Evolutionary conservation across 2,329 filamentous ascomycete genomes (phyloP).

Genomic region (Colletotrichum acutatum): DNA sequence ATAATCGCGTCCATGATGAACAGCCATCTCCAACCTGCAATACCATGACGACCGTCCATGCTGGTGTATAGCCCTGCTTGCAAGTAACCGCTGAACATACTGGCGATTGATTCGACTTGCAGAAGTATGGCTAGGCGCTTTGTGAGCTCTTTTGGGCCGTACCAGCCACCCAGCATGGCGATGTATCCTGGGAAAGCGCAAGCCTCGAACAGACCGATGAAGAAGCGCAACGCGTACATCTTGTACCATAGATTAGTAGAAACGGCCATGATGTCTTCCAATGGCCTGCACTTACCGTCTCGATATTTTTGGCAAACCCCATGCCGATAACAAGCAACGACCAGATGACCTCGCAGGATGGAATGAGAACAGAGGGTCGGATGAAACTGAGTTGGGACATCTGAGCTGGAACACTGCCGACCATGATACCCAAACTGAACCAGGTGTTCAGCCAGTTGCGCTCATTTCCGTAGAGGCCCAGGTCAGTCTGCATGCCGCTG

Average conservation of each 20-base stretch:
- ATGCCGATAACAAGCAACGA: slow-evolving; percentile 22
- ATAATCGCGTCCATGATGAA: slow-evolving; percentile 52
- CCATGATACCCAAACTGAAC: slow-evolving; percentile 39
- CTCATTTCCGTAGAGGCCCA: slow-evolving; percentile 40
- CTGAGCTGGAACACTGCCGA: slow-evolving; percentile 41
- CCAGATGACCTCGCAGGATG: slow-evolving; percentile 42
- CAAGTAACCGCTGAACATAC: slow-evolving; percentile 68
- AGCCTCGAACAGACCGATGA: slow-evolving; percentile 53
- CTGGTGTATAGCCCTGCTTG: slow-evolving; percentile 61
- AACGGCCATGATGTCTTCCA: background rate
- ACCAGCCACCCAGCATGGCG: slow-evolving; percentile 57
- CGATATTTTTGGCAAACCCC: slow-evolving; percentile 39
- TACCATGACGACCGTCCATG: slow-evolving; percentile 45
- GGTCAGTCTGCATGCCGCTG: slow-evolving; percentile 42
- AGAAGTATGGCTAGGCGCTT: slow-evolving; percentile 62
- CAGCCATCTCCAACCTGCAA: slow-evolving; percentile 52
- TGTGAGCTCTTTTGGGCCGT: slow-evolving; percentile 51
- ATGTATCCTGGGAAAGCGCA: slow-evolving; percentile 40
- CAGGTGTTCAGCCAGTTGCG: slow-evolving; percentile 39
- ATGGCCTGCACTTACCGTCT: slow-evolving; percentile 21
- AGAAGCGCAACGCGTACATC: slow-evolving; percentile 55
- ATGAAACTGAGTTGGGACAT: slow-evolving; percentile 41
- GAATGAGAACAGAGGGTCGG: slow-evolving; percentile 42
- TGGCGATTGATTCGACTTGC: slow-evolving; percentile 60
- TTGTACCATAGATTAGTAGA: slow-evolving; percentile 35